phyloP scores from a whole-genome alignment of 257 asterid genomes.

The Solanum neorickii region DNA sequence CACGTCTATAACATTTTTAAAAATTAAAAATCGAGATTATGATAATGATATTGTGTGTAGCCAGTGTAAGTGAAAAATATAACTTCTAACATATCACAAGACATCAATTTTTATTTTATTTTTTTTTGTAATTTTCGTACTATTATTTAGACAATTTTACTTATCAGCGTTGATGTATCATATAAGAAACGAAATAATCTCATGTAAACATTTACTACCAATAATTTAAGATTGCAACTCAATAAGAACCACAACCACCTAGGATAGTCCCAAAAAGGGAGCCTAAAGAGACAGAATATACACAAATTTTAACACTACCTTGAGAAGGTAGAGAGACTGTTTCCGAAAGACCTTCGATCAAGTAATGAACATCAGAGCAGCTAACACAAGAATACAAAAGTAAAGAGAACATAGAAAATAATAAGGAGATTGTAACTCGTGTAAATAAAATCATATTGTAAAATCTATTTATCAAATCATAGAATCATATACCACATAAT shows the following conservation, averaged over 20 bases:
- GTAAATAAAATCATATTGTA: background rate
- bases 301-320: background rate
- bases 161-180: background rate
- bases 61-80: background rate
- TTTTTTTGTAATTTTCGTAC: background rate
- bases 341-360: background rate
- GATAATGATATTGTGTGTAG: background rate
- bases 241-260: background rate
- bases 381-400: background rate
- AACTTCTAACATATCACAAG: background rate
- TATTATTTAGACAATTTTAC: background rate
- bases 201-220: background rate
- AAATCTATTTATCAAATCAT: background rate
- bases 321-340: background rate
- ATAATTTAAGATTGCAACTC: background rate
- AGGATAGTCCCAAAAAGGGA: background rate
- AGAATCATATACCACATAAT: background rate
- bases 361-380: background rate
- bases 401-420: background rate
- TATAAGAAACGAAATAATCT: background rate
- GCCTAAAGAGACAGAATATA: rapidly evolving
- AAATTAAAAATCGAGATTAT: background rate
- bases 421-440: background rate
- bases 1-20: too few relatives aligned
- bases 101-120: background rate